Base-by-base conservation (phyloP, 2,329 filamentous ascomycete genomes). In the Fusarium odoratissimum region DNA sequence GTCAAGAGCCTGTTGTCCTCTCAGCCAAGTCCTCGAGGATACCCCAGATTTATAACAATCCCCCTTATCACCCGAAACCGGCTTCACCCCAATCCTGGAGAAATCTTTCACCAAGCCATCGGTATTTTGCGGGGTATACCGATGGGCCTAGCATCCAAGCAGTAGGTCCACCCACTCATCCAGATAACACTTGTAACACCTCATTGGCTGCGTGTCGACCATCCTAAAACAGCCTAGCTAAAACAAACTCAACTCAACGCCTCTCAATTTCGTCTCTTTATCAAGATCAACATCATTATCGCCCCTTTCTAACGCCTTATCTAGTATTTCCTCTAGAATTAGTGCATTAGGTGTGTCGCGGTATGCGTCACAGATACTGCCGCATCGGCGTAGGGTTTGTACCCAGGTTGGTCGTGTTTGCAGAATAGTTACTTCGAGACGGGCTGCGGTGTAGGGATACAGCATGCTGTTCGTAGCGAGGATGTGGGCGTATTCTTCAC, bases 381-480 rank as follows among this genome's bases (percentile, higher is more conserved):
- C 55, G 28, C 59, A 66, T 8, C 55, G 58, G 3, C 56, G 51
- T 2, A 75, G 38, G 1, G 57, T 57, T 19, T 67, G 25, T 3
- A 77, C 70, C 76, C 76, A 79, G 0, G 58, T 46, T 2, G 72
- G 55, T 21, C 72, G 52, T 3, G 25, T 23, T 8, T 30, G 61
- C 1, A 79, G 61, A 3, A 77, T 62, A 0, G 71, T 55, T 3
- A 79, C 74, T 35, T 80, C 78, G 4, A 79, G 63, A 7, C 73
- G 73, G 1, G 76, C 77, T 10, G 74, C 75, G 1, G 77, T 67
- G 14, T 77, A 72, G 3, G 78, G 78, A 31, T 79, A 79, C 1
- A 76, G 44, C 14, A 79, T 72, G n/a, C 69, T 72, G 56, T 79
- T 79, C 21, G 45, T 67, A 1, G 76, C 76, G 4, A 79, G 72